phyloP scores from a whole-genome alignment of 441 rosid genomes.

The Erodium trifolium region DNA sequence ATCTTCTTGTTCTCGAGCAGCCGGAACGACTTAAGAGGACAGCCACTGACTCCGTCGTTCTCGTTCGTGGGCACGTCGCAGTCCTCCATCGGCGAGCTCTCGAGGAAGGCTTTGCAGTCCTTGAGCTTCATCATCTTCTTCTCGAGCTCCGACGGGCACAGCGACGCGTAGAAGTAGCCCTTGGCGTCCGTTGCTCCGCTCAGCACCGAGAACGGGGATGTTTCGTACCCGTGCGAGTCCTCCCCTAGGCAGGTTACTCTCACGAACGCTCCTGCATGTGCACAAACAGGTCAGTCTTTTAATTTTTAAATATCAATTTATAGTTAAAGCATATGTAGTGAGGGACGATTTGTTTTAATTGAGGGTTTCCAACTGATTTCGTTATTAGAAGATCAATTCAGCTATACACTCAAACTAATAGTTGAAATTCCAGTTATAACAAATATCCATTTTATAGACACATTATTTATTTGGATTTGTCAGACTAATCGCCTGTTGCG shows the following conservation, averaged over 20 bases:
- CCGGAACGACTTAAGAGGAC: neutral
- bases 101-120: neutral
- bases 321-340: neutral
- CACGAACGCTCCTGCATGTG: neutral
- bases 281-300: neutral
- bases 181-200: neutral
- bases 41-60: neutral
- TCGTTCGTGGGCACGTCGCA: neutral
- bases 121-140: neutral
- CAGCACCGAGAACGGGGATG: neutral
- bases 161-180: neutral
- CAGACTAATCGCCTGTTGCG: too few species aligned
- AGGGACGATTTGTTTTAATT: too few species aligned
- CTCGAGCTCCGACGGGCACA: neutral
- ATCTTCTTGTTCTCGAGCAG: neutral
- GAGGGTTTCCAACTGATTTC: too few species aligned
- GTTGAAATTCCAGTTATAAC: too few species aligned
- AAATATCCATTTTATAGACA: too few species aligned
- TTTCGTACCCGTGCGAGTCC: neutral
- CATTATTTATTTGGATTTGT: too few species aligned
- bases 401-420: too few species aligned
- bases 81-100: neutral
- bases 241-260: neutral
- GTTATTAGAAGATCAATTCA: too few species aligned
- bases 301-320: too few species aligned